Evolutionary conservation across 345 rosid species (phyloP).

Genomic region (Xanthoceras sorbifolium): DNA sequence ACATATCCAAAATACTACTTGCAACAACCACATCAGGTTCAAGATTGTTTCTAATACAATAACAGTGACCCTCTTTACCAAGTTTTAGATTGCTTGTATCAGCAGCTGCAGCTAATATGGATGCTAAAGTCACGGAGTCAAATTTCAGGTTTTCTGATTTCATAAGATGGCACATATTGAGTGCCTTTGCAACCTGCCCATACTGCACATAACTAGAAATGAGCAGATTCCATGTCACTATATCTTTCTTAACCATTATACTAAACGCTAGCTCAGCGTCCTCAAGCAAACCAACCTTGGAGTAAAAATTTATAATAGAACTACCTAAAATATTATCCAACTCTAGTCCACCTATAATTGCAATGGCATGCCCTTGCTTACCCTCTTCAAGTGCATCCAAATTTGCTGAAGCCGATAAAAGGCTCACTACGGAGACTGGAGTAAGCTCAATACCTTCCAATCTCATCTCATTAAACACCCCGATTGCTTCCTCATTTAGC

Average conservation of each 20-base stretch:
- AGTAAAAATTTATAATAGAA: slow-evolving; percentile 68
- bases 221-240: slow-evolving; percentile 82
- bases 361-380: slow-evolving; percentile 71
- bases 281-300: slow-evolving; percentile 66
- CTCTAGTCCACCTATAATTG: slow-evolving; percentile 53
- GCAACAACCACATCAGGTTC: slow-evolving; percentile 57
- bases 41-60: slow-evolving; percentile 60
- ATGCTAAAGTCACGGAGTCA: slow-evolving; percentile 67
- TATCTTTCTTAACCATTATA: slow-evolving; percentile 56
- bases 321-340: slow-evolving; percentile 66
- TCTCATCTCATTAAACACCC: slow-evolving; percentile 52
- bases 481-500: slow-evolving; percentile 53
- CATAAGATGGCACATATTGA: slow-evolving; percentile 55
- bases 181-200: slow-evolving; percentile 52
- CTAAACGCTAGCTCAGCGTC: slow-evolving; percentile 63
- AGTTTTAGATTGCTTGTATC: slow-evolving; percentile 38
- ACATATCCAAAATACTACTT: slow-evolving; percentile 55
- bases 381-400: slow-evolving; percentile 66
- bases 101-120: slow-evolving; percentile 59
- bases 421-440: slow-evolving; percentile 59
- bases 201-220: slow-evolving; percentile 57
- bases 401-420: slow-evolving; percentile 73
- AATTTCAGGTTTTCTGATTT: slow-evolving; percentile 50
- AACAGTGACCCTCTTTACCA: slow-evolving; percentile 68
- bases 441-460: slow-evolving; percentile 54